phyloP scores from a whole-genome alignment of 2,329 filamentous ascomycete genomes.

The Colletotrichum orchidophilum region DNA sequence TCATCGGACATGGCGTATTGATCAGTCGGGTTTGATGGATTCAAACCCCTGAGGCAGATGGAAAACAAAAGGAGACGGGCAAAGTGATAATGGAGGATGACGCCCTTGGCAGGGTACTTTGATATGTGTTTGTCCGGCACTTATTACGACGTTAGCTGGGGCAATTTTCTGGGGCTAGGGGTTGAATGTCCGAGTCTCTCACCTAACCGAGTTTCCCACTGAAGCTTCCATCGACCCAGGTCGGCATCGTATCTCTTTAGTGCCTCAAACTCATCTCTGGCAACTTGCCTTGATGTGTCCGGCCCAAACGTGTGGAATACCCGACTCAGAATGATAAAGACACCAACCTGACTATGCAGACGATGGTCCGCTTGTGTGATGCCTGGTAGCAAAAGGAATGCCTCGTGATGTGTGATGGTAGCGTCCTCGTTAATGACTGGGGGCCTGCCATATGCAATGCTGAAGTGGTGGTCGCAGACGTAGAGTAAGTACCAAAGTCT shows the following conservation, averaged over 20 bases:
- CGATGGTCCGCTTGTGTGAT: conserved; percentile 64
- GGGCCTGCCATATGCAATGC: conserved; percentile 67
- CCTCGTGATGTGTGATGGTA: conserved; percentile 65
- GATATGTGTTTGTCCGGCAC: conserved; percentile 56
- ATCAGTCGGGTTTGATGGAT: conserved; percentile 35
- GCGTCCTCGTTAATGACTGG: conserved; percentile 67
- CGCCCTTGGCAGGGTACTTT: conserved; percentile 59
- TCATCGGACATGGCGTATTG: conserved; percentile 55
- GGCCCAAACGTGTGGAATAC: conserved; percentile 67
- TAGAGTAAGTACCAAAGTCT: conserved; percentile 72
- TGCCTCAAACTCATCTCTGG: conserved; percentile 45
- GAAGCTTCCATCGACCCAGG: conserved; percentile 46
- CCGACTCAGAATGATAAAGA: conserved; percentile 69
- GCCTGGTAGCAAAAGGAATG: conserved; percentile 59
- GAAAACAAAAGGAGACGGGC: conserved; percentile 60
- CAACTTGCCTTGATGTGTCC: conserved; percentile 53
- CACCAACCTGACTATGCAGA: conserved; percentile 66
- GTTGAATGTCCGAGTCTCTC: conserved; percentile 36
- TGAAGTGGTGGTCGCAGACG: conserved; percentile 73
- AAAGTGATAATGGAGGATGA: conserved; percentile 60
- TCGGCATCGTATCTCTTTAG: conserved; percentile 42
- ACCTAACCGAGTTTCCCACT: conserved; percentile 48
- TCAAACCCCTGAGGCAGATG: conserved; percentile 52
- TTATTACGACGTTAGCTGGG: conserved; percentile 34
- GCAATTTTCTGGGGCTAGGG: neutral